phyloP scores from a whole-genome alignment of 164 flowering plant species.

The Sedum album region DNA sequence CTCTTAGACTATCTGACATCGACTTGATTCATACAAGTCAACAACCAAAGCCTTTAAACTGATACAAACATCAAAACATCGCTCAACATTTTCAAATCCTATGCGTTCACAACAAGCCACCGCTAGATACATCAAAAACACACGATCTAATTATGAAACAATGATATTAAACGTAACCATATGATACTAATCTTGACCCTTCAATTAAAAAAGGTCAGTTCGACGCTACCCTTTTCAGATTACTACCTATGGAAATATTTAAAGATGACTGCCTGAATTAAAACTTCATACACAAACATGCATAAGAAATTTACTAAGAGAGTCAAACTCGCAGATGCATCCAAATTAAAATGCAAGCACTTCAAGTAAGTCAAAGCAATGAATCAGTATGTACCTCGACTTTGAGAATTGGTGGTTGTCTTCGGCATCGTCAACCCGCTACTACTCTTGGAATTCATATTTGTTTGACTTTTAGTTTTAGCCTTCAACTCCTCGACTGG shows the following conservation, averaged over 20 bases:
- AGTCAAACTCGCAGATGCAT: not conserved
- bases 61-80: not conserved
- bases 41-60: not conserved
- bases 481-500: conserved; percentile 29
- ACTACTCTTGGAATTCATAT: not conserved
- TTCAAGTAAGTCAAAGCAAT: not conserved
- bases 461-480: conserved; percentile 14
- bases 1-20: not conserved
- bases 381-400: conserved; percentile 46
- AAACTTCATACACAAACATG: not conserved
- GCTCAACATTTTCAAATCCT: not conserved
- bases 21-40: not conserved
- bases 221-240: not conserved
- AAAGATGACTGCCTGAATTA: not conserved
- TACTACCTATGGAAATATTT: not conserved
- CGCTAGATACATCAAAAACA: too few relatives aligned
- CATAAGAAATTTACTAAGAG: not conserved
- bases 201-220: not conserved
- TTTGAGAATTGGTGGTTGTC: conserved; percentile 22
- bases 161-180: too few relatives aligned
- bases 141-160: not conserved
- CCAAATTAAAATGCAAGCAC: not conserved
- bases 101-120: not conserved
- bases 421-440: conserved; percentile 22
- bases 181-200: too few relatives aligned